Conservation (phyloP, 78 protist genomes). For the Paratrimastix pyriformis region DNA sequence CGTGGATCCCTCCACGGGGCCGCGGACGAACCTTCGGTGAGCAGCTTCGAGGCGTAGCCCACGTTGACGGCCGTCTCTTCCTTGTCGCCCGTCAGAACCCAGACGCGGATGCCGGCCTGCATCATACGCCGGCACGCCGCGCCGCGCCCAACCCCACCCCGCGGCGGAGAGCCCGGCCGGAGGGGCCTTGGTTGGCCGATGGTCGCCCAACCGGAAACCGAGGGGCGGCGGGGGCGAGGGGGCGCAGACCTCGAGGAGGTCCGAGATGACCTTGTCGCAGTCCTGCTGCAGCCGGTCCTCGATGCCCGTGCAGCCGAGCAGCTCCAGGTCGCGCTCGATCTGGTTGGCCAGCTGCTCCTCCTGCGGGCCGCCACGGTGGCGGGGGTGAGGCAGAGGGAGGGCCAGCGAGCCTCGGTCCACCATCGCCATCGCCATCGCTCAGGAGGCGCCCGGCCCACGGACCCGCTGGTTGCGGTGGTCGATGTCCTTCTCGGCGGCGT, state of each 20-base stretch:
- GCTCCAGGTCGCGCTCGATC: constrained; percentile 18
- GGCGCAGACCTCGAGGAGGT: neutral
- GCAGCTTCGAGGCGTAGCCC: constrained; percentile 14
- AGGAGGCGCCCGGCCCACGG: too few species aligned
- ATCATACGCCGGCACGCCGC: constrained; percentile 44
- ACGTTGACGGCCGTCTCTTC: constrained; percentile 66
- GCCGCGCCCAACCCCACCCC: too few species aligned
- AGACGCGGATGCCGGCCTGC: constrained; percentile 68
- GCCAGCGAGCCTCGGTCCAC: neutral
- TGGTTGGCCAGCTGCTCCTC: neutral
- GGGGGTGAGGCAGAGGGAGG: neutral
- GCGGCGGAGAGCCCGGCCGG: too few species aligned
- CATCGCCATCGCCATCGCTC: neutral
- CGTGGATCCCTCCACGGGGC: too few species aligned
- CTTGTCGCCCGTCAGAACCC: constrained; percentile 98
- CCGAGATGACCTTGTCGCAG: constrained; percentile 31
- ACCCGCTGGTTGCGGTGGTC: constrained; percentile 38
- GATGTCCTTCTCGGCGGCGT: constrained; percentile 10
- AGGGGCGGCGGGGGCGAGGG: too few species aligned
- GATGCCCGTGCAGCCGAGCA: constrained; percentile 87
- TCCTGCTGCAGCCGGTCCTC: constrained; percentile 85
- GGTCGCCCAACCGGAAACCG: too few species aligned
- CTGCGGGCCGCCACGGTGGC: neutral
- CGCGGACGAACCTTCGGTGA: constrained; percentile 19
- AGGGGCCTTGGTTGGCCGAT: too few species aligned